A percentile compares a stretch with the other conserved stretches of the same genome.
Conservation (phyloP, 176 grass and related monocot species). For the Olyra latifolia region DNA sequence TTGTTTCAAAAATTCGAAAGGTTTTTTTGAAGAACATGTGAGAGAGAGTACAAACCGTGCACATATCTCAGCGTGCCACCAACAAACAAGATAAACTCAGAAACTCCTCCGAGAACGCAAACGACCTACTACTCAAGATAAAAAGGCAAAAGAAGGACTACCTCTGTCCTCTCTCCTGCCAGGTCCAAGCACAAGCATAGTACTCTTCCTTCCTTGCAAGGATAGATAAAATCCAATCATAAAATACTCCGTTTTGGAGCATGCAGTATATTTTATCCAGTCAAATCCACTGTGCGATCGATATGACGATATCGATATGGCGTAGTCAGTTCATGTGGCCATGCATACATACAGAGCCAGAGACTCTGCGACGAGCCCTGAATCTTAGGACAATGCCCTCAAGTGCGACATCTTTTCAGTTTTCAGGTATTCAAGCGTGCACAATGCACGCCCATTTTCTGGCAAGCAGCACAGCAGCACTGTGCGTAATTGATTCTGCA, state of each 20-base stretch:
- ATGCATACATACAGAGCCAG: not conserved
- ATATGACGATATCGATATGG: constrained; percentile 19
- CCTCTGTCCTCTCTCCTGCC: not conserved
- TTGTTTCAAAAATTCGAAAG: too few species aligned
- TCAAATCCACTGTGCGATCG: constrained; percentile 16
- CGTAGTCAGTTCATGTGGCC: constrained; percentile 17
- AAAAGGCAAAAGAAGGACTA: not conserved
- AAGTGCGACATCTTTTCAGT: not conserved
- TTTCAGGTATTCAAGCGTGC: constrained; percentile 12
- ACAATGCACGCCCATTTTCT: constrained; percentile 1
- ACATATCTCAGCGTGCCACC: too few species aligned
- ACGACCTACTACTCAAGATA: too few species aligned
- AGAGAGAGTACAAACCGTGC: too few species aligned
- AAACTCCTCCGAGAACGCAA: too few species aligned
- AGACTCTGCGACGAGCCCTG: constrained; percentile 14
- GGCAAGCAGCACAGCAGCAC: not conserved
- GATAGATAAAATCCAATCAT: constrained; percentile 27
- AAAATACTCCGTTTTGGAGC: not conserved
- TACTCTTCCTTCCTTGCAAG: not conserved
- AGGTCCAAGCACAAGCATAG: not conserved
- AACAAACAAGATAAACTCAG: too few species aligned
- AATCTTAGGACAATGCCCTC: not conserved
- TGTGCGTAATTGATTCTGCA: not conserved
- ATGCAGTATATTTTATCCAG: not conserved
- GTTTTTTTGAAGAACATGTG: too few species aligned